These are phyloP conservation scores for Bertia moriformis DNA, from an alignment of 2,329 filamentous ascomycete species.

Conservation along the genomic window DNA sequence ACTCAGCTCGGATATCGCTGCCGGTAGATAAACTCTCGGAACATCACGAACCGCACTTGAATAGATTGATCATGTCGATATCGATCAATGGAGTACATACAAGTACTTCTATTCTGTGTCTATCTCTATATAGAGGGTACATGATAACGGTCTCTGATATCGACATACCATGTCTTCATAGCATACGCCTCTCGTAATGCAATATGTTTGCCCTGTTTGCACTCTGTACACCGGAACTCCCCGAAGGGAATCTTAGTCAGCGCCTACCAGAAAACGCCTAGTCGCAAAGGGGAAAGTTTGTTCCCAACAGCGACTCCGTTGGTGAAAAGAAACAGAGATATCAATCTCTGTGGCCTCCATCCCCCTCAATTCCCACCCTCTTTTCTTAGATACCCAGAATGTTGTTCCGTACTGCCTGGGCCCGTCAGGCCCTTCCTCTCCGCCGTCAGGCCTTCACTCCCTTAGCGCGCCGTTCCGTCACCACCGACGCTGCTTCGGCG, in stretches of 20 bases:
- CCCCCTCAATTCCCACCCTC: neutral
- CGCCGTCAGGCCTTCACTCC: conserved; percentile 28
- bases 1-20: no score
- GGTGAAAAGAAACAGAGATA: neutral
- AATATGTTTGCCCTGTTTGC: conserved; percentile 1
- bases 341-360: neutral
- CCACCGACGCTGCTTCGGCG: conserved; percentile 84
- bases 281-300: conserved; percentile 1
- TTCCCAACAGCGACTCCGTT: neutral
- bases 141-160: no score
- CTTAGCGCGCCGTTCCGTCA: conserved; percentile 60
- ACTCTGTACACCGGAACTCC: neutral
- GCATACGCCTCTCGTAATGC: no score
- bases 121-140: no score
- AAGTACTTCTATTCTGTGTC: no score
- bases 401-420: conserved; percentile 58
- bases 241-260: neutral
- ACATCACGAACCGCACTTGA: no score
- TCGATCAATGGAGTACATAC: no score
- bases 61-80: no score
- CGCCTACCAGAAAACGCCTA: neutral
- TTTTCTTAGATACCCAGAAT: conserved; percentile 26
- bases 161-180: no score
- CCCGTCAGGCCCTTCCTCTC: conserved; percentile 44
- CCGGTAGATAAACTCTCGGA: no score